Percentiles rank a stretch among this genome's conserved stretches.
Conservation (phyloP, 208 protist genomes). For the Leishmania aethiopica region DNA sequence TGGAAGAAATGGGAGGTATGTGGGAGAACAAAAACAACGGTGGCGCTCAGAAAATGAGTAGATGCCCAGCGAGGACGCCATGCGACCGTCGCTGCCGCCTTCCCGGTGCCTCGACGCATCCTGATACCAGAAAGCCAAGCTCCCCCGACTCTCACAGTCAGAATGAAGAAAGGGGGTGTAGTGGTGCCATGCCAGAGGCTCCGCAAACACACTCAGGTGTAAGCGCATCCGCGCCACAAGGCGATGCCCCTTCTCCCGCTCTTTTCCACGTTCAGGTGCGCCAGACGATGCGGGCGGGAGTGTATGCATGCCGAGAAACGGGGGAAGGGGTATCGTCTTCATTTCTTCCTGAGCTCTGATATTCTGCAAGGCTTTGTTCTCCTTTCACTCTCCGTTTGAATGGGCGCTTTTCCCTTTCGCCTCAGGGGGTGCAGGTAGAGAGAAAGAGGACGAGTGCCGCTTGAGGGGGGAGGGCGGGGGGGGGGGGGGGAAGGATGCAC, state of each 20-base stretch:
- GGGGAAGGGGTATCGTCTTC: background rate
- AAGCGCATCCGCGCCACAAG: background rate
- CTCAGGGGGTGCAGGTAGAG: background rate
- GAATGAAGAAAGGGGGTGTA: background rate
- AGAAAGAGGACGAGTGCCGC: background rate
- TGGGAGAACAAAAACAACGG: background rate
- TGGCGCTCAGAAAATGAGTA: background rate
- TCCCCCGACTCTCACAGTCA: background rate
- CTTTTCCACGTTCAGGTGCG: background rate
- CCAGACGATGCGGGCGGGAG: background rate
- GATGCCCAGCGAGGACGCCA: background rate
- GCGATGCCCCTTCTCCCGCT: background rate
- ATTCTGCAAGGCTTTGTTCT: background rate
- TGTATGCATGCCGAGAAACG: background rate
- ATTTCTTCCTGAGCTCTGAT: too few relatives aligned
- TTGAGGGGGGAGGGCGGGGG: too few relatives aligned
- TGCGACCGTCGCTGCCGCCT: background rate
- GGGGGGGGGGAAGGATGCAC: background rate
- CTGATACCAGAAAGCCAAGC: background rate
- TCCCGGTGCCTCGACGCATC: background rate
- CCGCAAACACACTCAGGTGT: too few relatives aligned
- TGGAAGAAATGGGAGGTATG: background rate
- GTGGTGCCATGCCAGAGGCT: background rate
- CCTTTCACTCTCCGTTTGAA: background rate
- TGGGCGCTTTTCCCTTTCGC: background rate